Base-by-base conservation (phyloP, 495 filamentous ascomycete species). In the Xylaria grammica region DNA sequence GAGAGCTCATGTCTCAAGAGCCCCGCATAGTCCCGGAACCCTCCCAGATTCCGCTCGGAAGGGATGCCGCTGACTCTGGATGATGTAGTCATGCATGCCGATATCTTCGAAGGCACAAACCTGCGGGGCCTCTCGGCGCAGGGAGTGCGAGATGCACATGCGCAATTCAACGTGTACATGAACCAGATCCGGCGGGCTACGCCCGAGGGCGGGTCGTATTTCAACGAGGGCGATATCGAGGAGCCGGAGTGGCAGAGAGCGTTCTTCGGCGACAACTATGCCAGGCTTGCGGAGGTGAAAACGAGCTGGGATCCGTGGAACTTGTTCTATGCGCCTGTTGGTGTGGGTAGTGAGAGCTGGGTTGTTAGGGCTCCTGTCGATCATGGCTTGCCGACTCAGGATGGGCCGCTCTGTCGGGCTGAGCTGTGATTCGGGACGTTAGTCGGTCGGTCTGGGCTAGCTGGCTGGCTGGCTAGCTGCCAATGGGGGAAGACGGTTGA, bases 181-280 rank as follows among this genome's bases (percentile, higher is more conserved):
- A 66, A 76, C 15, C 32, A 59, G 32, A 68, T 69, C 63, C 66
- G 71, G 30, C 70, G 58, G 22, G 68, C 79, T 10, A 73, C 76
- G 1, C 75, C 75, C 1, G 78, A 75, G 0, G 74, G 75, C 0
- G 83, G 81, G 0, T 80, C 74, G 0, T 86, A 86, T 38, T 29
- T 78, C 0, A 83, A 79, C 48, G 83, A 87, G 72, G 79, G 72
- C 27, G 85, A 90, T 70, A 72, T 85, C n/a, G 75, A 83, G 52
- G 87, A 90, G 72, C 87, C 88, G 0, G 70, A 87, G 53, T 90
- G 85, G 75, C 83, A 87, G 54, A 76, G 82, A 67, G 80, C 84
- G 0, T 91, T 89, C 74, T 91, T 82, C 49, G 89, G 79, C 4
- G 60, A 10, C 1, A 79, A 81, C 24, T 87, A 86, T 58, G 63